These are phyloP conservation scores for Candida sp. DNA, from an alignment of 1,139 yeast species.

Conservation along the genomic window DNA sequence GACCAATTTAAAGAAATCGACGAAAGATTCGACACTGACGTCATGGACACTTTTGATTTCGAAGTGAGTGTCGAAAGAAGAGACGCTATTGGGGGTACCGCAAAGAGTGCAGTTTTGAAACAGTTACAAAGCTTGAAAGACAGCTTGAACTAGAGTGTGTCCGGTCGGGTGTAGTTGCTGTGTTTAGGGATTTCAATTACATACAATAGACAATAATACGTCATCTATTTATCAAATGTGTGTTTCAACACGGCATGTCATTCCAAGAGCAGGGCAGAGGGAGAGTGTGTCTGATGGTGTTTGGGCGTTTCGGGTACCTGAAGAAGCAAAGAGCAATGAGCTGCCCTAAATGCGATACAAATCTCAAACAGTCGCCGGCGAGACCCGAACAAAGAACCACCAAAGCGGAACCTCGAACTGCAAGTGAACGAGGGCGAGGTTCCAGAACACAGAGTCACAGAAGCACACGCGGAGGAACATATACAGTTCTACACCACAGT, in stretches of 20 bases:
- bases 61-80: conserved; percentile 97
- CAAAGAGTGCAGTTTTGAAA: conserved; percentile 81
- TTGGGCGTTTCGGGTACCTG: neutral
- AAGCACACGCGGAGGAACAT: no score
- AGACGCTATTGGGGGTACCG: conserved; percentile 97
- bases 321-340: neutral
- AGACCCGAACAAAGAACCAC: neutral
- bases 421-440: no score
- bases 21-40: conserved; percentile 79
- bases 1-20: conserved; percentile 85
- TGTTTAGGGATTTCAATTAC: neutral
- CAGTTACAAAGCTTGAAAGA: conserved; percentile 59
- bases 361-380: no score
- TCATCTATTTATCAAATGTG: neutral
- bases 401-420: no score
- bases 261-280: neutral
- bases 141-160: conserved; percentile 6
- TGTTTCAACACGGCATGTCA: no score
- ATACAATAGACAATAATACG: neutral
- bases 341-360: neutral
- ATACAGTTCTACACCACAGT: no score
- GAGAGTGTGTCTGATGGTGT: neutral
- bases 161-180: neutral
- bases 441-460: no score
- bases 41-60: conserved; percentile 82